phyloP scores from a whole-genome alignment of 2,329 filamentous ascomycete species.

The Onygena corvina region DNA sequence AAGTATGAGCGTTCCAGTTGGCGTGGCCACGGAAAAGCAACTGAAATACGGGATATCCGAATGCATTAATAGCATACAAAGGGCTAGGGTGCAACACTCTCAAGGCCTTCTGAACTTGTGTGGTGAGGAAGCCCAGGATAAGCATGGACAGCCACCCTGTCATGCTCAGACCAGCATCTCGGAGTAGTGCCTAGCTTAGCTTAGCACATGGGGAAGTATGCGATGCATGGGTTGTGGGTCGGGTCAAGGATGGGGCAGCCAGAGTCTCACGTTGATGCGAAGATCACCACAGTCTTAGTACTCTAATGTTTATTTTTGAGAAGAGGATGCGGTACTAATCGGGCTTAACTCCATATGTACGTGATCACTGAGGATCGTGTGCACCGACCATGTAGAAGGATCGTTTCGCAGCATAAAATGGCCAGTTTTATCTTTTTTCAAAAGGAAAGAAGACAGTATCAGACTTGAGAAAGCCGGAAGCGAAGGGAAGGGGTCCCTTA shows the following conservation, averaged over 20 bases:
- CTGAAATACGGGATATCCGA: slow-evolving; percentile 5
- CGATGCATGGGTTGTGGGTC: slow-evolving; percentile 7
- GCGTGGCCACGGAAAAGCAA: slow-evolving; percentile 19
- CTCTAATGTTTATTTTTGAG: too few species aligned
- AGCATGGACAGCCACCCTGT: slow-evolving; percentile 7
- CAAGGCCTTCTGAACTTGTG: neutral
- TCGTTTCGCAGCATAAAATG: slow-evolving; percentile 3
- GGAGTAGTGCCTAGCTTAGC: slow-evolving; percentile 7
- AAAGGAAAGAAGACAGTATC: neutral
- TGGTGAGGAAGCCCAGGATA: neutral
- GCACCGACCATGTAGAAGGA: neutral
- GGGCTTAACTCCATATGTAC: neutral
- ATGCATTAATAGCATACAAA: slow-evolving; percentile 4
- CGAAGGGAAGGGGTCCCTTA: neutral
- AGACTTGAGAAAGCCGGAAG: neutral
- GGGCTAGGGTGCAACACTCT: neutral
- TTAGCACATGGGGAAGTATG: slow-evolving; percentile 8
- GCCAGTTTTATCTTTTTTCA: slow-evolving; percentile 1
- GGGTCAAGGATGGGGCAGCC: neutral
- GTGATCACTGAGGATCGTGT: neutral
- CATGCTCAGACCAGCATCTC: slow-evolving; percentile 9
- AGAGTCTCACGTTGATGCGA: slow-evolving; percentile 7
- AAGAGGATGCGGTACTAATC: slow-evolving; percentile 1
- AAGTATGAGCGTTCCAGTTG: slow-evolving; percentile 28
- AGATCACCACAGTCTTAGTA: slow-evolving; percentile 6